Evolutionary conservation across 225 moss, liverwort and hornwort genomes (phyloP), one percentile per base, ranked within the genome.

Genomic region (Asterella californica): DNA sequence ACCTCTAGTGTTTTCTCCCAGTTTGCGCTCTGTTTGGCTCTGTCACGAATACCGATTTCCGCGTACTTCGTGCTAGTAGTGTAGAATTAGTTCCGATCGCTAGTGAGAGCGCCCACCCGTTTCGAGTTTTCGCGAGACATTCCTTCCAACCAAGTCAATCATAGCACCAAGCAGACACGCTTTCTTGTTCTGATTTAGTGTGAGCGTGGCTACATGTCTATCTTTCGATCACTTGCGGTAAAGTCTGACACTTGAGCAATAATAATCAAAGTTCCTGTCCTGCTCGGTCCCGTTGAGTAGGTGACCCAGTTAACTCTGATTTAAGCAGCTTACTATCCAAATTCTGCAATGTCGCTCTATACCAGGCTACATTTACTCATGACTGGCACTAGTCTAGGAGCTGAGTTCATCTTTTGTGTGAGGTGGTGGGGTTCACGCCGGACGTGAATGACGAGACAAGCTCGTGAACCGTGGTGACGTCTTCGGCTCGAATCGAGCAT

Each of bases 151-250:
- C 70, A 70, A 46, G 32, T 37, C 19, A 37, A 27, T 77, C 9
- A 19, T 65, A 65, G 78, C 45, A 21, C 64, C 45, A n/a, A 62
- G 29, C 24, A 42, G 6, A 77, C 36, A 47, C 46, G 78, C 34
- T 76, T 36, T 57, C 75, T 76, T 76, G 75, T 57, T 75, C 75
- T 59, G 55, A 52, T 60, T 55, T 59, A 48, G 64, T 64, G 46
- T n/a, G 27, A 47, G 45, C 66, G 63, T 78, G 64, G 78, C 45
- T 64, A 46, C 63, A 63, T 77, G 60, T 77, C 76, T 61, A 38
- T 77, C 38, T 77, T 77, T 63, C 61, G 38, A 47, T 77, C 61
- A 27, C 76, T 77, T 36, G 76, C 76, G 76, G 76, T 77, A 77
- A 77, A 38, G 76, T 45, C 76, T 62, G 76, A 50, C 61, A 34